Evolutionary conservation across 768 basidiomycete species (phyloP).

Genomic region (Polyporus arcularius): DNA sequence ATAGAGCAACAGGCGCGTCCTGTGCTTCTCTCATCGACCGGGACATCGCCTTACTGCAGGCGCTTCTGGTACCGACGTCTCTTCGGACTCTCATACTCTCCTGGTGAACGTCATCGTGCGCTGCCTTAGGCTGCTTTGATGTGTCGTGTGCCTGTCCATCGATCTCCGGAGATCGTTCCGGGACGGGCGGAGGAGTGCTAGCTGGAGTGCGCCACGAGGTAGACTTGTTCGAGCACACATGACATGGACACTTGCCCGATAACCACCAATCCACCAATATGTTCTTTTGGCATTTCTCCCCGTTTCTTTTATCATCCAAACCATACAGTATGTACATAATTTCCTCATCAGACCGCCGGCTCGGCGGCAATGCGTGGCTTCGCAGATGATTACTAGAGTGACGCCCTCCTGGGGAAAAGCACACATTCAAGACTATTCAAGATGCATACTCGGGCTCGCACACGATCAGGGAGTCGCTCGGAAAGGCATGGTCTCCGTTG

Average conservation of each 20-base stretch:
- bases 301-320: too few relatives aligned
- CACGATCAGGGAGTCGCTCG: not conserved
- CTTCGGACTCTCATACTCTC: not conserved
- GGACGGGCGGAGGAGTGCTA: not conserved
- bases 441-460: not conserved
- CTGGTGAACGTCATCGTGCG: slow-evolving; percentile 11
- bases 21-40: slow-evolving; percentile 11
- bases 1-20: not conserved
- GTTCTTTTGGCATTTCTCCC: too few relatives aligned
- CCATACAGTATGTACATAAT: too few relatives aligned
- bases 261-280: too few relatives aligned
- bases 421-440: not conserved
- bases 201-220: not conserved
- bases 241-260: not conserved
- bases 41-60: not conserved
- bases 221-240: not conserved
- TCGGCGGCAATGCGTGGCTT: too few relatives aligned
- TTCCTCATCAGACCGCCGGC: too few relatives aligned
- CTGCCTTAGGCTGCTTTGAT: not conserved
- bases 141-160: not conserved
- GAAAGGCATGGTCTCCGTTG: slow-evolving; percentile 8
- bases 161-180: slow-evolving; percentile 4
- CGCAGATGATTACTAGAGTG: too few relatives aligned
- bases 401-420: not conserved
- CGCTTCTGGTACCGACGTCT: not conserved